Evolutionary conservation across 257 asterid species (phyloP).

Genomic region (Jaltomata sinuosa): DNA sequence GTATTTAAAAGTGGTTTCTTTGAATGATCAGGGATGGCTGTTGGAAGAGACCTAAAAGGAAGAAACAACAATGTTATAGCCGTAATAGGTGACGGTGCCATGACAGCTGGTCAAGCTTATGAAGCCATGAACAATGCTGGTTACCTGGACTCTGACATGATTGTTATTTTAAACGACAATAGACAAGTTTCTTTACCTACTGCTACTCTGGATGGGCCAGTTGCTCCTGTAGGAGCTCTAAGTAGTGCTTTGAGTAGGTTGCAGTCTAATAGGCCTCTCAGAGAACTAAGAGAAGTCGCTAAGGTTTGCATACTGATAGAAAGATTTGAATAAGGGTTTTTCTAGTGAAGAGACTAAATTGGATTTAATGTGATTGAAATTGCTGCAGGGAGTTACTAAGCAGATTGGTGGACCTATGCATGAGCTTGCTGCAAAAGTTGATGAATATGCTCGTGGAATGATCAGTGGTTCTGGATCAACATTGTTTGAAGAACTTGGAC

Average conservation of each 20-base stretch:
- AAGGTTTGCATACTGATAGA: constrained; percentile 34
- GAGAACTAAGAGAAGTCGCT: constrained; percentile 94
- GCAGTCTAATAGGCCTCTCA: constrained; percentile 83
- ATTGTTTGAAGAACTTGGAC: constrained; percentile 89
- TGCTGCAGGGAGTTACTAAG: constrained; percentile 85
- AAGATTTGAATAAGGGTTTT: not conserved
- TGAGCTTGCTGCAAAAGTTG: constrained; percentile 90
- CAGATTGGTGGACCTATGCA: constrained; percentile 96
- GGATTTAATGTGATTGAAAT: constrained; percentile 6
- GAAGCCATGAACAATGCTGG: constrained; percentile 99
- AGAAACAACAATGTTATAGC: constrained; percentile 65
- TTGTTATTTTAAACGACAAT: constrained; percentile 89
- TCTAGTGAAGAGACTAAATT: not conserved
- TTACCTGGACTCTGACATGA: constrained; percentile 92
- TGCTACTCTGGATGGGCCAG: constrained; percentile 80
- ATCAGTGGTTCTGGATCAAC: constrained; percentile 92
- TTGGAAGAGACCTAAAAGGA: constrained; percentile 85
- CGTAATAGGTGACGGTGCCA: constrained; percentile 93
- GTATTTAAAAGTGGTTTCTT: constrained; percentile 4
- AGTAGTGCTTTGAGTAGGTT: constrained; percentile 83
- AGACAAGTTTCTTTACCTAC: constrained; percentile 96
- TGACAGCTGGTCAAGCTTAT: constrained; percentile 97
- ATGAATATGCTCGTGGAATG: constrained; percentile 95
- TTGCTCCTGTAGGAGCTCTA: constrained; percentile 85
- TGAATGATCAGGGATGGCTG: constrained; percentile 76